Evolutionary conservation across 352 stramenopile genomes (phyloP).

Genomic region (Chrysophaeum taylorii): DNA sequence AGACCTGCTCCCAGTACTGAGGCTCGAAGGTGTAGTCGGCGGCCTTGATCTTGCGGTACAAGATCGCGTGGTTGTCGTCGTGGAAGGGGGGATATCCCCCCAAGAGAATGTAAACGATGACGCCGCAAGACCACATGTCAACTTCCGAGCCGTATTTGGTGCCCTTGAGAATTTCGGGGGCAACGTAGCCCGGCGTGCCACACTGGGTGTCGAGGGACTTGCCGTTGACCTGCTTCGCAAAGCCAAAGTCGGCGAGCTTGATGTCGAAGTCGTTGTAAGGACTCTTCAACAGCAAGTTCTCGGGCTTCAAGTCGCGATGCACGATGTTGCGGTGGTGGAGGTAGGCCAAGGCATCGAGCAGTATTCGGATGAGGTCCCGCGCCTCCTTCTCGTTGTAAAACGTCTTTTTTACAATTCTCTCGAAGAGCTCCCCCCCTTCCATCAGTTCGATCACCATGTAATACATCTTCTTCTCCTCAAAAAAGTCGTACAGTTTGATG

Average conservation of each 20-base stretch:
- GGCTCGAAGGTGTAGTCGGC: conserved; percentile 70
- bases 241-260: conserved; percentile 69
- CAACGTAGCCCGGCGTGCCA: conserved; percentile 77
- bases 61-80: conserved; percentile 79
- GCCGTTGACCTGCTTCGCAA: conserved; percentile 51
- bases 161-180: conserved; percentile 76
- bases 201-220: conserved; percentile 71
- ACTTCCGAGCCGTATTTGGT: conserved; percentile 72
- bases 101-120: conserved; percentile 82
- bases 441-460: conserved; percentile 87
- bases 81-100: conserved; percentile 66
- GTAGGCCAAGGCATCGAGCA: conserved; percentile 34
- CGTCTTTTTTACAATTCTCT: conserved; percentile 71
- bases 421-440: conserved; percentile 71
- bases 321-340: conserved; percentile 52
- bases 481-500: conserved; percentile 22
- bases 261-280: conserved; percentile 68
- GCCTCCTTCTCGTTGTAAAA: conserved; percentile 76
- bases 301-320: conserved; percentile 69
- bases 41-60: conserved; percentile 69
- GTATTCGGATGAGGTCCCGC: conserved; percentile 52
- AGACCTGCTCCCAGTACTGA: conserved; percentile 77
- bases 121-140: conserved; percentile 84
- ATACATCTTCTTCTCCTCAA: conserved; percentile 47
- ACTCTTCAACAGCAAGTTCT: conserved; percentile 70